Evolutionary conservation across 371 early-diverging fungal genomes (phyloP).

Genomic region (Zopfochytrium polystomum): DNA sequence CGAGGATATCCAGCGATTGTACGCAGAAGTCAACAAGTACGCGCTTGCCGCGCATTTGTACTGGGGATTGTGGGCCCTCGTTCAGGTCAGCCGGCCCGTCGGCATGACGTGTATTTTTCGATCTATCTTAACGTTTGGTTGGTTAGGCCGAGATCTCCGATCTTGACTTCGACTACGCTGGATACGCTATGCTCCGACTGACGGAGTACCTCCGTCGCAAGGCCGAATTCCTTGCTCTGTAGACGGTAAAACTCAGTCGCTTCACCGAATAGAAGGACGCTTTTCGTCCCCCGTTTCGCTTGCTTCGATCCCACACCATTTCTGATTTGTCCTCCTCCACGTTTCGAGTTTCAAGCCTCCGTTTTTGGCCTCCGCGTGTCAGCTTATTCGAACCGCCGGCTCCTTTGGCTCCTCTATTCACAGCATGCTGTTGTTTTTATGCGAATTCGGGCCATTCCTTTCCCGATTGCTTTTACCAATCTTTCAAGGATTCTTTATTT

Average conservation of each 20-base stretch:
- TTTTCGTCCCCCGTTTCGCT: conserved; percentile 3
- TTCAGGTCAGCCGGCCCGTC: too few species aligned
- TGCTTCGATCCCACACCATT: conserved; percentile 1
- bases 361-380: too few species aligned
- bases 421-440: too few species aligned
- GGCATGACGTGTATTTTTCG: too few species aligned
- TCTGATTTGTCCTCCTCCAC: background rate
- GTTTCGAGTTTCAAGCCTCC: background rate
- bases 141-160: conserved; percentile 19
- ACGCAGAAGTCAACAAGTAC: conserved; percentile 75
- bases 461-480: too few species aligned
- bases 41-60: conserved; percentile 86
- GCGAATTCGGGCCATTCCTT: too few species aligned
- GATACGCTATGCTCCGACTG: conserved; percentile 80
- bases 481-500: too few species aligned
- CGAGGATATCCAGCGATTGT: conserved; percentile 61
- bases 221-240: conserved; percentile 19
- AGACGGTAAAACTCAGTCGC: background rate
- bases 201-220: conserved; percentile 58
- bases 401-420: too few species aligned
- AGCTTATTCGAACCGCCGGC: too few species aligned
- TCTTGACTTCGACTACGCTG: conserved; percentile 66
- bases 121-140: too few species aligned
- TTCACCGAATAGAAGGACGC: background rate
- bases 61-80: conserved; percentile 67